Evolutionary conservation across 73 alveolate species (phyloP), one percentile per base, ranked within the genome.

Genomic region (Paramecium caudatum): DNA sequence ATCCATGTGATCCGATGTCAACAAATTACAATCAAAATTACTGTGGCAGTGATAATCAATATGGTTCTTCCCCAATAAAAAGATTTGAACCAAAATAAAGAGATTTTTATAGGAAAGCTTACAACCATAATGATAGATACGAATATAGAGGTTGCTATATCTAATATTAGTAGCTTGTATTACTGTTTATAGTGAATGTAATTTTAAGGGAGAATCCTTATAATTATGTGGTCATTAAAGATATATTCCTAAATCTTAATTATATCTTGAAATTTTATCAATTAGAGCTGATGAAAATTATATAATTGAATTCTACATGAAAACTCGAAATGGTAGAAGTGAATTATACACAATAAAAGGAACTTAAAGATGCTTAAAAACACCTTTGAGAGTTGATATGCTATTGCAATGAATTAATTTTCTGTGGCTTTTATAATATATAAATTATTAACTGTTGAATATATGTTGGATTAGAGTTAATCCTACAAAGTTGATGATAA

Each of bases 231-330:
- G 88, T 0, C 88, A 74, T 5, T 17, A 36, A 21, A 74, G 46
- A 19, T 36, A 39, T 37, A 74, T 74, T 5, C 88, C 88, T 15
- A 74, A 74, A 45, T 74, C 88, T 1, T 41, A 74, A 74, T 23
- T 3, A 74, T 19, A 12, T 19, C 8, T 74, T 23, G 41, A 74
- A 34, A 74, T 74, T 16, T 21, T 27, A 16, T 74, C 88, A 41
- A 23, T 74, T 5, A 74, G 88, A 74, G 88, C 88, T 1, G 43
- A 74, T 27, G 88, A 74, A 74, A 19, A 74, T 74, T 74, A 74
- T 23, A 43, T 74, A 6, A 47, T 74, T 3, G 88, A 74, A 15
- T 74, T 74, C 43, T 74, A 74, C 43, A 43, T 74, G 62, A 21
- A 21, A 74, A 43, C 17, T 39, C 30, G 32, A 10, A 25, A 21